phyloP scores from a whole-genome alignment of 2,329 filamentous ascomycete genomes.

The Fusarium floridanum region DNA sequence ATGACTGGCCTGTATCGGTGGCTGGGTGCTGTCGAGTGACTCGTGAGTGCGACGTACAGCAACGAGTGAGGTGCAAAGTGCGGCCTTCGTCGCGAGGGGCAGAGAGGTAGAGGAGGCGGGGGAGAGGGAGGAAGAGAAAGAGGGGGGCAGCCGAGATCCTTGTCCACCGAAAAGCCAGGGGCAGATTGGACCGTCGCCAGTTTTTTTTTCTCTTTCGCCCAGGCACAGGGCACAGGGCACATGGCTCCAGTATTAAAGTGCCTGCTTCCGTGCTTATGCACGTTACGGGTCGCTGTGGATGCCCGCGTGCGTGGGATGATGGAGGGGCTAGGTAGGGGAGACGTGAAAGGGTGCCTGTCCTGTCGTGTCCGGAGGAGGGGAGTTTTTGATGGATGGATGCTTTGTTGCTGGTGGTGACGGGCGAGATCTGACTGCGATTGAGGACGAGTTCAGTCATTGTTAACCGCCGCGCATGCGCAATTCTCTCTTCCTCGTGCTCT shows the following conservation, averaged over 20 bases:
- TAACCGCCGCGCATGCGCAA: background rate
- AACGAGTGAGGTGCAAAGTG: no score
- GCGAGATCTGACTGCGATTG: background rate
- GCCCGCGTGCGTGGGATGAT: slow-evolving; percentile 28
- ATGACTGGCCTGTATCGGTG: no score
- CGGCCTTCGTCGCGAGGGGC: no score
- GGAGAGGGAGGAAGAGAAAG: slow-evolving; percentile 10
- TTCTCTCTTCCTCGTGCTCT: background rate
- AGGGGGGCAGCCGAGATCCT: slow-evolving; percentile 21
- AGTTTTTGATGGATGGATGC: background rate
- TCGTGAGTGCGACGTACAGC: no score
- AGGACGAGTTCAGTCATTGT: background rate
- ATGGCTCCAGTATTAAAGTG: slow-evolving; percentile 43
- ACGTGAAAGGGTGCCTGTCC: slow-evolving; percentile 6
- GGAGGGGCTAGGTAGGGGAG: slow-evolving; percentile 11
- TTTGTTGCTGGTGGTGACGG: background rate
- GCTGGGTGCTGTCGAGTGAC: no score
- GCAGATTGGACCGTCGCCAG: slow-evolving; percentile 35
- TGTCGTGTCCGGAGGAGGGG: slow-evolving; percentile 2
- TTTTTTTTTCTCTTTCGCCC: slow-evolving; percentile 20
- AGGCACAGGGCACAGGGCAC: slow-evolving; percentile 26
- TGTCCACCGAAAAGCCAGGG: slow-evolving; percentile 38
- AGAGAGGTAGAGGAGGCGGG: no score
- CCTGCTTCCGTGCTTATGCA: slow-evolving; percentile 38
- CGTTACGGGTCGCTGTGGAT: slow-evolving; percentile 35